Conservation (phyloP, 768 basidiomycete species). For the Kwoniella shandongensis region DNA sequence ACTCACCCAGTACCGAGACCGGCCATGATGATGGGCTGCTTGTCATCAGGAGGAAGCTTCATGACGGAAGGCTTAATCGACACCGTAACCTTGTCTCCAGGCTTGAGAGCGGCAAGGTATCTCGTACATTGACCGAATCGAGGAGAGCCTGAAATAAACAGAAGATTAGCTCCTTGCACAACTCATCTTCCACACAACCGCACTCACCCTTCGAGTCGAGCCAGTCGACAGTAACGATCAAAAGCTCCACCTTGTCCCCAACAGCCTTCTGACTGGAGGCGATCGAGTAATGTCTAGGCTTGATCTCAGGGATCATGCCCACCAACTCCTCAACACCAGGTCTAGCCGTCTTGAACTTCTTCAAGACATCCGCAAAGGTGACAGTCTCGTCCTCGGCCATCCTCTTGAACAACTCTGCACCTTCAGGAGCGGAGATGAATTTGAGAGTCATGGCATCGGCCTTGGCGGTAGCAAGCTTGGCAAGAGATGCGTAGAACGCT, state of each 20-base stretch:
- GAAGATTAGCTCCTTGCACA: constrained; percentile 9
- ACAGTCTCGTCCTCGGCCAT: constrained; percentile 91
- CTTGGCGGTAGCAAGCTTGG: constrained; percentile 67
- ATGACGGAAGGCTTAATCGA: constrained; percentile 99
- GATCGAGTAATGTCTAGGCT: constrained; percentile 97
- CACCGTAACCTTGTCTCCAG: constrained; percentile 91
- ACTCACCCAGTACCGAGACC: constrained; percentile 85
- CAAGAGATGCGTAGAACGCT: constrained; percentile 87
- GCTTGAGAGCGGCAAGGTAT: constrained; percentile 77
- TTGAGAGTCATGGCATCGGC: constrained; percentile 76
- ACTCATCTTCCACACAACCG: background rate
- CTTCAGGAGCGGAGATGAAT: constrained; percentile 93
- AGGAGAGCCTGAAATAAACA: constrained; percentile 60
- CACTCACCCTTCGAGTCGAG: constrained; percentile 72
- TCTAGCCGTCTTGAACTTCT: constrained; percentile 70
- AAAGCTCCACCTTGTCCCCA: constrained; percentile 86
- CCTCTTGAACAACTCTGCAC: constrained; percentile 89
- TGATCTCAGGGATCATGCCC: constrained; percentile 88
- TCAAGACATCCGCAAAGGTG: constrained; percentile 83
- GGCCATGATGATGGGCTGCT: constrained; percentile 95
- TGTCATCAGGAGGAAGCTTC: constrained; percentile 87
- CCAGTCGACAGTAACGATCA: constrained; percentile 98
- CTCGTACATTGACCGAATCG: constrained; percentile 95
- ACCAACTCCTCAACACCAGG: constrained; percentile 83
- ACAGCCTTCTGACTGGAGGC: constrained; percentile 93